A percentile compares a stretch with the other conserved stretches of the same genome.
phyloP scores from a whole-genome alignment of 2,329 filamentous ascomycete species.

The Juglanconis oblonga region DNA sequence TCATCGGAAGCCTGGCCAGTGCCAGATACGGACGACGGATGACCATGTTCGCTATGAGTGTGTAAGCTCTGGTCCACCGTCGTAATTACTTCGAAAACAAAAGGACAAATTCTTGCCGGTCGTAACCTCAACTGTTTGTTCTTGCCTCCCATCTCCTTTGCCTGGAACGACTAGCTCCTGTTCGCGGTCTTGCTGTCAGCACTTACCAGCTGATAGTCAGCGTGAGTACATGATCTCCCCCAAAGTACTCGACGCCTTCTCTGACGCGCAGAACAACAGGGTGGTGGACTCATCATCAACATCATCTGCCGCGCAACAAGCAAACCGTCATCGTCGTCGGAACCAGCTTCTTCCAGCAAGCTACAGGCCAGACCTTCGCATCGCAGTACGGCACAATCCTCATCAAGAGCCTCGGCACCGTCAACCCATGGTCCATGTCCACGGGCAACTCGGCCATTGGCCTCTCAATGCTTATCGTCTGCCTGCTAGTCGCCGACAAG shows the following conservation, averaged over 20 bases:
- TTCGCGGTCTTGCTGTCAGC: constrained; percentile 32
- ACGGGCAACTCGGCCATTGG: constrained; percentile 11
- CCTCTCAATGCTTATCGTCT: neutral
- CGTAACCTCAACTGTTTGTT: constrained; percentile 30
- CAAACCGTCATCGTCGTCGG: constrained; percentile 25
- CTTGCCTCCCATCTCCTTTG: neutral
- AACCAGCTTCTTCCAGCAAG: constrained; percentile 30
- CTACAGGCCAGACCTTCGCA: constrained; percentile 28
- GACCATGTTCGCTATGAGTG: constrained; percentile 35
- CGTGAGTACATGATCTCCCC: constrained; percentile 16
- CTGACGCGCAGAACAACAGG: neutral
- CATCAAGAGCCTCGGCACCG: constrained; percentile 25
- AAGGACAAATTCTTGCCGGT: constrained; percentile 30
- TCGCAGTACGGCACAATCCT: constrained; percentile 30
- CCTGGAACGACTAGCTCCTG: constrained; percentile 5
- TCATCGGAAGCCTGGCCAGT: constrained; percentile 28
- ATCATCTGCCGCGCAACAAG: constrained; percentile 27
- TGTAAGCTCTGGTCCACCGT: constrained; percentile 32
- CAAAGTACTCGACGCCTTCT: neutral
- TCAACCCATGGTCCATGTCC: constrained; percentile 28
- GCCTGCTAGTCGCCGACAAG: constrained; percentile 6
- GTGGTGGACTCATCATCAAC: constrained; percentile 23
- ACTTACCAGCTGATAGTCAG: constrained; percentile 32
- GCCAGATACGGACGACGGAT: constrained; percentile 30
- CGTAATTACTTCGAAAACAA: constrained; percentile 28